These are phyloP conservation scores for Phytopythium mirpurense DNA, from an alignment of 352 stramenopile genomes.

Conservation along the genomic window DNA sequence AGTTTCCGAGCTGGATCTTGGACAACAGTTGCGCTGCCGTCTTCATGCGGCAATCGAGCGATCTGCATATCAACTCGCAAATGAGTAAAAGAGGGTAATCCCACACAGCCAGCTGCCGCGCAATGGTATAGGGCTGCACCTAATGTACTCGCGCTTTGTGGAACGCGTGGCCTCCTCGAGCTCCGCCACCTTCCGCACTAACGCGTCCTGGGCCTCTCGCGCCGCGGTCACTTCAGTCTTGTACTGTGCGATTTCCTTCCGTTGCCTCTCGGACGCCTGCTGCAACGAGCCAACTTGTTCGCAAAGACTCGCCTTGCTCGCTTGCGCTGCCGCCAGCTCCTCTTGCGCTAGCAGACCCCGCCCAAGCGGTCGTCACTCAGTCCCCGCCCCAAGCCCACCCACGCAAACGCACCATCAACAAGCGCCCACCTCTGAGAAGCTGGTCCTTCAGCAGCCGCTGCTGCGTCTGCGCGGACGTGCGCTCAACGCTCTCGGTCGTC, in stretches of 20 bases:
- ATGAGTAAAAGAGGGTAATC: too few species aligned
- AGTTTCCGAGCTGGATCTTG: conserved; percentile 28
- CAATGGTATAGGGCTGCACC: too few species aligned
- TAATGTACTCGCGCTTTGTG: conserved; percentile 55
- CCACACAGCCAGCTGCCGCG: too few species aligned
- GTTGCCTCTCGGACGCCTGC: conserved; percentile 36
- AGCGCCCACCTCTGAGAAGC: conserved; percentile 30
- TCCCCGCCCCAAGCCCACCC: not conserved
- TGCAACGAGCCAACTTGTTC: conserved; percentile 53
- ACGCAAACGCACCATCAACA: too few species aligned
- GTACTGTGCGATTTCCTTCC: conserved; percentile 36
- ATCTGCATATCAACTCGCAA: conserved; percentile 19
- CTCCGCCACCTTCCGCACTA: conserved; percentile 40
- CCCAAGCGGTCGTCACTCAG: not conserved
- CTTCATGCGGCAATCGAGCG: conserved; percentile 50
- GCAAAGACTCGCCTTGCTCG: conserved; percentile 45
- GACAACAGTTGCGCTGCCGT: conserved; percentile 41
- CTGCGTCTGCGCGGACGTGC: conserved; percentile 32
- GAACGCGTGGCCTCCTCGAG: conserved; percentile 29
- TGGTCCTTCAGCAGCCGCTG: conserved; percentile 57
- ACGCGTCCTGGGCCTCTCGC: conserved; percentile 33
- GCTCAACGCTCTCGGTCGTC: conserved; percentile 38
- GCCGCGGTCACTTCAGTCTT: conserved; percentile 39
- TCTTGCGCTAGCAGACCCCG: conserved; percentile 34
- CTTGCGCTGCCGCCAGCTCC: conserved; percentile 37